phyloP scores from a whole-genome alignment of 805 yeast genomes.

The Nakazawaea ernobii region DNA sequence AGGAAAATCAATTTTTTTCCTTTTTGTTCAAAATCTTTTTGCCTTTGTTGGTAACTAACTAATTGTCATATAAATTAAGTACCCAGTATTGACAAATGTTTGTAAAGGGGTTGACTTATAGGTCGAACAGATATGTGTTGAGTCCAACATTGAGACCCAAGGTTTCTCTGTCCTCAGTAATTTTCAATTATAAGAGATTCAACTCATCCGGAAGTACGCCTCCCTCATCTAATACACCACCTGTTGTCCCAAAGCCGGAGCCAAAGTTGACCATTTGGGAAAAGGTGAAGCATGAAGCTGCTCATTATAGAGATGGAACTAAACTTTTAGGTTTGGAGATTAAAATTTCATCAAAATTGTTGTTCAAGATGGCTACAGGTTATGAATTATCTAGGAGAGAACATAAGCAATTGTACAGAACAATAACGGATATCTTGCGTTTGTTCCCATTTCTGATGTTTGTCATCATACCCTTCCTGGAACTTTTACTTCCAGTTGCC shows the following conservation, averaged over 20 bases:
- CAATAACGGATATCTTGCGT: constrained; percentile 77
- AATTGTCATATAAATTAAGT: too few species aligned
- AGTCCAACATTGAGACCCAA: not conserved
- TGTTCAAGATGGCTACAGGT: constrained; percentile 78
- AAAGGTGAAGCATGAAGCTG: constrained; percentile 79
- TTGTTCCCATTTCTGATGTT: constrained; percentile 90
- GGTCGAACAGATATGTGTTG: not conserved
- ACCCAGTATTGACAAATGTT: not conserved
- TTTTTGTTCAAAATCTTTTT: too few species aligned
- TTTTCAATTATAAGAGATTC: not conserved
- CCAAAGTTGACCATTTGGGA: constrained; percentile 67
- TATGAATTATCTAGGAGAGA: constrained; percentile 91
- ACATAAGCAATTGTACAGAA: constrained; percentile 79
- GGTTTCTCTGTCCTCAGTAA: too few species aligned
- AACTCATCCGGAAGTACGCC: not conserved
- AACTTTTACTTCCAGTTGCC: constrained; percentile 81
- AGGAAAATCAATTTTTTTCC: not conserved
- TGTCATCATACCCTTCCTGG: constrained; percentile 91
- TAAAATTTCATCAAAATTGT: constrained; percentile 73
- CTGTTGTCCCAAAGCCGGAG: constrained; percentile 10
- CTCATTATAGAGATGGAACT: constrained; percentile 93
- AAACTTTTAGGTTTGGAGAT: constrained; percentile 87
- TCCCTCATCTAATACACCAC: not conserved
- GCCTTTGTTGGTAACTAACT: too few species aligned
- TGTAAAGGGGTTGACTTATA: not conserved